These are phyloP conservation scores for Microthlaspi erraticum DNA, from an alignment of 345 rosid genomes.

Conservation along the genomic window DNA sequence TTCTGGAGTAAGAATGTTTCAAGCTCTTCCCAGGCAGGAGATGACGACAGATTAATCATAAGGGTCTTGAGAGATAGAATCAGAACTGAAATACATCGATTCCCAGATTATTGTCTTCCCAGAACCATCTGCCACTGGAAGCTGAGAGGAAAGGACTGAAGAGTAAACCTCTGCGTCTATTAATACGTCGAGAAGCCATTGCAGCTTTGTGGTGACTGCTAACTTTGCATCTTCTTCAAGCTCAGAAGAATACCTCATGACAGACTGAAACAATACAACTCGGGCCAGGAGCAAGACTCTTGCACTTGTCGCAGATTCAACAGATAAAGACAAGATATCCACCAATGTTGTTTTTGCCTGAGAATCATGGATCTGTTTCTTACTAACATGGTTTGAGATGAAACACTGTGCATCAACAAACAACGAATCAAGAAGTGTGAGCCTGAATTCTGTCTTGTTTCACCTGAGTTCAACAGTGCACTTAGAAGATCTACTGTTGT, in stretches of 20 bases:
- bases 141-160: conserved; percentile 62
- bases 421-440: conserved; percentile 67
- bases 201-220: conserved; percentile 60
- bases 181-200: conserved; percentile 66
- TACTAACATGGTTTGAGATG: conserved; percentile 40
- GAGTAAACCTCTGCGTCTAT: conserved; percentile 70
- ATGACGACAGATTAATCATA: conserved; percentile 65
- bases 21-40: conserved; percentile 68
- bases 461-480: conserved; percentile 65
- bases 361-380: conserved; percentile 37
- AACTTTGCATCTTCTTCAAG: conserved; percentile 57
- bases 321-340: conserved; percentile 56
- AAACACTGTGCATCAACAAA: conserved; percentile 47
- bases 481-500: conserved; percentile 62
- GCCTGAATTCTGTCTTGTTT: conserved; percentile 59
- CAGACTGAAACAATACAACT: conserved; percentile 56
- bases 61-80: conserved; percentile 72
- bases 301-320: conserved; percentile 49
- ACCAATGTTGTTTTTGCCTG: conserved; percentile 43
- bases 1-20: conserved; percentile 69
- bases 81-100: conserved; percentile 63
- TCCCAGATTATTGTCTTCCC: conserved; percentile 70
- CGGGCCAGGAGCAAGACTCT: conserved; percentile 56
- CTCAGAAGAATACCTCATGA: conserved; percentile 61
- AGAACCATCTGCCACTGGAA: conserved; percentile 61